Base-by-base conservation (phyloP, 805 yeast species). In the Starmerella roubikii region DNA sequence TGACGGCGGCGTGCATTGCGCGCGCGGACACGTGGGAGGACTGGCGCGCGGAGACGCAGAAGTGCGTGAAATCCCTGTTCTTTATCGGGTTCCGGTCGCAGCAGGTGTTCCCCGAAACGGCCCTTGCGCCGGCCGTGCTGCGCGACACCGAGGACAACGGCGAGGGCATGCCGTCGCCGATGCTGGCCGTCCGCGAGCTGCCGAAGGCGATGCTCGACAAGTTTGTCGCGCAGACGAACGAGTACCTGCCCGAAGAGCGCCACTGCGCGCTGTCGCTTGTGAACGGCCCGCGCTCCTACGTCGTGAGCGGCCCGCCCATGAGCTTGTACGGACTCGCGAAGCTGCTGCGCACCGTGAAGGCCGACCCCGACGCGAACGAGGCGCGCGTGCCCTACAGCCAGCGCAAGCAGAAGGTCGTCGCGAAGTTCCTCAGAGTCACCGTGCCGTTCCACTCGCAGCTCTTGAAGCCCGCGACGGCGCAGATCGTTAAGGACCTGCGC, bases 301-400 rank as follows among this genome's bases (percentile, higher is more conserved):
- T 91, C 41, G 85, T 88, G 34, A 74, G 93, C 18, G 99, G 99
- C 60, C 98, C 97, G 35, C 97, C 99, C 41, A 94, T 86, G 70
- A 85, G 97, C 3, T 68, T 91, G 46, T 91, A 88, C 54, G 99
- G 99, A 69, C 72, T 91, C 54, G 86, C 86, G 64, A 71, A 91
- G 56, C 72, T 88, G 45, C 70, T 91, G 60, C 78, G 98, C 69
- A 82, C 83, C 65, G 84, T 84, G 43, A 91, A 91, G 66, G 96
- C 96, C 36, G 81, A 93, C 33, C 67, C 91, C 34, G 97, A 96
- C 40, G 72, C 83, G 53, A 94, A 88, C 57, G 98, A 91, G 70
- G 77, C 94, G 41, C 77, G 97, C 67, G 73, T 91, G 44, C 99
- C 99, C 41, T 71, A 66, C 67, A 76, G 88, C 52, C 88, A 91